A percentile compares a stretch with the other conserved stretches of the same genome.
Conservation (phyloP, 805 yeast genomes). For the Candida vaughaniae region DNA sequence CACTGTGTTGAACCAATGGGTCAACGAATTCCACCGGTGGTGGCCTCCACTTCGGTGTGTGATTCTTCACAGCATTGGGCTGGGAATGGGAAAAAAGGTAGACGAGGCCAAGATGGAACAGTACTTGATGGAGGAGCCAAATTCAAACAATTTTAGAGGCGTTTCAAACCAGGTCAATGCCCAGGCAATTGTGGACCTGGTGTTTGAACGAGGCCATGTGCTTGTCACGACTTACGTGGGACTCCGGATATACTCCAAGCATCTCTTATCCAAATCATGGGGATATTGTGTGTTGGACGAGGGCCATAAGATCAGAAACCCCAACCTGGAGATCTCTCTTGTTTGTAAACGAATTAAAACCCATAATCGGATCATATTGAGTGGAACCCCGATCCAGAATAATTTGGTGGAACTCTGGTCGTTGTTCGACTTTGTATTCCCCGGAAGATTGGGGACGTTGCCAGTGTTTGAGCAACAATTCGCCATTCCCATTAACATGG, state of each 20-base stretch:
- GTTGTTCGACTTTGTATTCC: constrained; percentile 89
- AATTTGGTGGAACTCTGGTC: constrained; percentile 93
- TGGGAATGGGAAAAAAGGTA: constrained; percentile 59
- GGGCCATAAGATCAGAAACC: constrained; percentile 95
- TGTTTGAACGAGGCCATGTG: constrained; percentile 73
- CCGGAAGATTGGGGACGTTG: constrained; percentile 90
- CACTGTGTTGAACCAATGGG: constrained; percentile 95
- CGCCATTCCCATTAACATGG: constrained; percentile 87
- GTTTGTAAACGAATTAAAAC: constrained; percentile 83
- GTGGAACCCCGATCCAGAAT: constrained; percentile 97
- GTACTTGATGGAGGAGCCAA: constrained; percentile 38
- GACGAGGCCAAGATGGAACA: constrained; percentile 53
- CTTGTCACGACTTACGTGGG: constrained; percentile 92
- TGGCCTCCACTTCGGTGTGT: constrained; percentile 93
- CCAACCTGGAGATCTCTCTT: constrained; percentile 84
- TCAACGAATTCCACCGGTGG: constrained; percentile 94
- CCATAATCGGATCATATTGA: constrained; percentile 78
- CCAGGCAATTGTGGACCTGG: constrained; percentile 51
- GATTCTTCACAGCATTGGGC: constrained; percentile 87
- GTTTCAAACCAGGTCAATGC: constrained; percentile 40
- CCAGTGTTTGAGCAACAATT: constrained; percentile 95
- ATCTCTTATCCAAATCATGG: constrained; percentile 72
- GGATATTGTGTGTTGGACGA: constrained; percentile 91
- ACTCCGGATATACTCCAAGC: constrained; percentile 62
- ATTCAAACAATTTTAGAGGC: constrained; percentile 18